Base-by-base conservation (phyloP, 1,284 basidiomycete genomes). In the Apiotrichum brassicae region DNA sequence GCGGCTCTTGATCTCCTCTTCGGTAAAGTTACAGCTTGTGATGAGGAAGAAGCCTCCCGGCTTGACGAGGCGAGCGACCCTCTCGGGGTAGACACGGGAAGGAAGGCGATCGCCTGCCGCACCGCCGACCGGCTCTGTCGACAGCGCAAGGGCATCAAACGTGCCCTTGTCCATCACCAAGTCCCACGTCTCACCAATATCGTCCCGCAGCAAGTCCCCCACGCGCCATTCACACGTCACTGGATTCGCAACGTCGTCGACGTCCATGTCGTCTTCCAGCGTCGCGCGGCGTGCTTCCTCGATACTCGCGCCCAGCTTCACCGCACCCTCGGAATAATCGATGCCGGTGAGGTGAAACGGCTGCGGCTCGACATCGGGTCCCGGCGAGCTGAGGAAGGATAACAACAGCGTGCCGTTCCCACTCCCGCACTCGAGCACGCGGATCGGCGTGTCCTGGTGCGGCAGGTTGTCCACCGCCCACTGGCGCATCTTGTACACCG, bases 1-100 rank as follows among this genome's bases (percentile, higher is more conserved):
- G 25, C 66, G 59, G 45, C 49, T 46, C 56, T 65, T 70, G 46
- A 71, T 62, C 57, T 74, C 72, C 48, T 71, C 66, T 48, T 73
- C 72, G 1, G 72, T 74, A 38, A 74, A 74, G 53, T 74, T 74
- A 53, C 72, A 74, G 46, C 70, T 71, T n/a, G 72, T 74, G 48
- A 74, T 74, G 46, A 74, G 62, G 55, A 74, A 73, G 60, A 59
- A 72, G 6, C 71, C 72, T 19, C 65, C 68, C 1, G 56, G 44
- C 34, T 58, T 62, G 22, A 74, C 70, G 22, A 74, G 53, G 45
- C 54, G 57, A 1, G 64, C 58, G 7, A 72, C 55, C 30, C 58
- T 57, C 40, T 72, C 70, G 16, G 72, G 72, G 44, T 74, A 74
- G 12, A 73, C 64, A 11, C 59, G 50, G 36, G 63, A 66, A 3